Evolutionary conservation across 2,329 filamentous ascomycete genomes (phyloP).

Genomic region (Fusarium zealandicum): DNA sequence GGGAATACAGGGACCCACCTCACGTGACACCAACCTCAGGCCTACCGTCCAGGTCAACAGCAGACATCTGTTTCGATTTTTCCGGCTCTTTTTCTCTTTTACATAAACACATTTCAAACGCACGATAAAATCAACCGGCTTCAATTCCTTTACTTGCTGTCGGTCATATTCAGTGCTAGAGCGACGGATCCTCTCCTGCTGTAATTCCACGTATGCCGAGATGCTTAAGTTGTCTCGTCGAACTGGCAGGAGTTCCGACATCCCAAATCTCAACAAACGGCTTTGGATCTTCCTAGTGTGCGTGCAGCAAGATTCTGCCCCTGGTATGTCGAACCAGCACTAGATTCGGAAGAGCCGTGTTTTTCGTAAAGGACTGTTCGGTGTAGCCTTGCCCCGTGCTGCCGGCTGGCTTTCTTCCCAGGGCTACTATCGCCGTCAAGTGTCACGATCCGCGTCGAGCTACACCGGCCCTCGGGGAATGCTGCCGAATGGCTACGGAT

Average conservation of each 20-base stretch:
- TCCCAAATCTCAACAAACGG: constrained; percentile 22
- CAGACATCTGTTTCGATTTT: constrained; percentile 7
- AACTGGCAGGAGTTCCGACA: constrained; percentile 45
- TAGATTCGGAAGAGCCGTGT: neutral
- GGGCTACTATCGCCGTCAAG: neutral
- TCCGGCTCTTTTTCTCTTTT: constrained; percentile 33
- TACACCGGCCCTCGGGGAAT: constrained; percentile 3
- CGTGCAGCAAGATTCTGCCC: constrained; percentile 11
- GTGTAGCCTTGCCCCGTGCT: constrained; percentile 3
- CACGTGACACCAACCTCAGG: constrained; percentile 39
- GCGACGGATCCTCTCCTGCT: constrained; percentile 45
- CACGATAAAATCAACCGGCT: constrained; percentile 70
- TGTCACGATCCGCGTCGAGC: neutral
- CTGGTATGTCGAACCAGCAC: neutral
- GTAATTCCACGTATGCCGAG: constrained; percentile 18
- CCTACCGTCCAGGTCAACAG: neutral
- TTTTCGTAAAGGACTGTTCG: constrained; percentile 1
- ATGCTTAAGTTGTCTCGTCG: constrained; percentile 36
- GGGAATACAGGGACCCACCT: constrained; percentile 13
- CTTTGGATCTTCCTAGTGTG: neutral
- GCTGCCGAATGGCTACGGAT: constrained; percentile 9
- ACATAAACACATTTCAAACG: constrained; percentile 55
- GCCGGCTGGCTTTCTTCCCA: neutral
- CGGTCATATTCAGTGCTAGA: constrained; percentile 71
- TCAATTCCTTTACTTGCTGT: constrained; percentile 58